These are phyloP conservation scores for Saccharomycopsis phalli DNA, from an alignment of 1,139 yeast species.

Conservation along the genomic window DNA sequence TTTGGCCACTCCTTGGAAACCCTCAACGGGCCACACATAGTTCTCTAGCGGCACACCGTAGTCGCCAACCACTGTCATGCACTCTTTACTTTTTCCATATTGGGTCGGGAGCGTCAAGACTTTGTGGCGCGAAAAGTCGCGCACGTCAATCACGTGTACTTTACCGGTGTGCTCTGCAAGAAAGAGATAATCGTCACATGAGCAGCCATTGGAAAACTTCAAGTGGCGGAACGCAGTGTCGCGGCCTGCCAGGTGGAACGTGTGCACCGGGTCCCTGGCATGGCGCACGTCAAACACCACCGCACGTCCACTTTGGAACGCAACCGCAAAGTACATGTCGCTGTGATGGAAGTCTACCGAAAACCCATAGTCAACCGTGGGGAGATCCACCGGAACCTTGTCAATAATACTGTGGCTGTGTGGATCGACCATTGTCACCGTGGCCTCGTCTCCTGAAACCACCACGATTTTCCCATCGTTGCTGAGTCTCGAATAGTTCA, in stretches of 20 bases:
- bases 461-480: constrained; percentile 47
- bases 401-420: constrained; percentile 26
- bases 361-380: constrained; percentile 71
- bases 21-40: not conserved
- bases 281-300: constrained; percentile 70
- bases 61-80: constrained; percentile 9
- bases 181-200: constrained; percentile 61
- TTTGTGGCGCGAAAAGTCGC: constrained; percentile 66
- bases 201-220: constrained; percentile 51
- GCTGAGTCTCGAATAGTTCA: constrained; percentile 53
- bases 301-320: constrained; percentile 81
- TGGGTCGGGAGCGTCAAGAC: constrained; percentile 51
- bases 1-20: not conserved
- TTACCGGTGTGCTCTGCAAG: constrained; percentile 81
- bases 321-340: constrained; percentile 65
- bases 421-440: constrained; percentile 42
- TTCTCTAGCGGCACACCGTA: no score
- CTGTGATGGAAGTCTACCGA: constrained; percentile 77
- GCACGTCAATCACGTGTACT: constrained; percentile 72
- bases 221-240: constrained; percentile 58
- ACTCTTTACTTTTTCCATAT: constrained; percentile 8
- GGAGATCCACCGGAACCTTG: constrained; percentile 43
- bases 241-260: constrained; percentile 43
- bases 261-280: constrained; percentile 40
- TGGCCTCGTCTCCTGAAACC: constrained; percentile 52